Base-by-base conservation (phyloP, 495 filamentous ascomycete genomes). In the Xylaria longipes region DNA sequence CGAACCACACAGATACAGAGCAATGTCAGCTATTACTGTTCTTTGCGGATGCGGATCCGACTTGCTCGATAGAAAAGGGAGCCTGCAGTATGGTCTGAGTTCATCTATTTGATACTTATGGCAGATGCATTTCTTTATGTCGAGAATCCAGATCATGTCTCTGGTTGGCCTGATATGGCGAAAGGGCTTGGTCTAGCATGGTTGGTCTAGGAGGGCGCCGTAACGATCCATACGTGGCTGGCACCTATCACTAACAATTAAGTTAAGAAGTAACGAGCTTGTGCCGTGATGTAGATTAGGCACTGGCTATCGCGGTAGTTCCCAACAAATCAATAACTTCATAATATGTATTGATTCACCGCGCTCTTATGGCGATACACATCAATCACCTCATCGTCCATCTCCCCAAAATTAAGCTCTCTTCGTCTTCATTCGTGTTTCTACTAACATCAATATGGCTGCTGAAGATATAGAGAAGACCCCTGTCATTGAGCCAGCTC, bases 391-490 rank as follows among this genome's bases (percentile, higher is more conserved):
- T 62, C n/a, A 9, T 9, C 39, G 15, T 46, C 27, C 8, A 8
- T 46, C 41, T 31, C 61, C 27, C 14, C 9, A 11, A 27, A 6
- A 41, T 11, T 22, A 63, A 29, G 4, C 37, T 43, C 41, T 6
- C 12, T 20, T 45, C 22, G 12, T 6, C n/a, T 37, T 64, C 15
- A 2, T 45, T 29, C 25, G 27, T 48, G 5, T n/a, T 31, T 31
- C n/a, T 65, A 25, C 63, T 39, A 37, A 7, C 25, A 17, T 14
- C 12, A 50, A 41, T 22, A 65, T 65, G 63, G 25, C 63, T 50
- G 14, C 45, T 5, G 29, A 65, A 65, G 63, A 65, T 17, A 50
- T 50, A 52, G 63, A 65, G 63, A 65, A 65, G 45, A 29, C 6
- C 22, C 5, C n/a, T 7, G 45, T 17, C 15, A 17, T 37, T 20